These are phyloP conservation scores for Wickerhamiella slavikovae DNA, from an alignment of 805 yeast species.

Conservation along the genomic window DNA sequence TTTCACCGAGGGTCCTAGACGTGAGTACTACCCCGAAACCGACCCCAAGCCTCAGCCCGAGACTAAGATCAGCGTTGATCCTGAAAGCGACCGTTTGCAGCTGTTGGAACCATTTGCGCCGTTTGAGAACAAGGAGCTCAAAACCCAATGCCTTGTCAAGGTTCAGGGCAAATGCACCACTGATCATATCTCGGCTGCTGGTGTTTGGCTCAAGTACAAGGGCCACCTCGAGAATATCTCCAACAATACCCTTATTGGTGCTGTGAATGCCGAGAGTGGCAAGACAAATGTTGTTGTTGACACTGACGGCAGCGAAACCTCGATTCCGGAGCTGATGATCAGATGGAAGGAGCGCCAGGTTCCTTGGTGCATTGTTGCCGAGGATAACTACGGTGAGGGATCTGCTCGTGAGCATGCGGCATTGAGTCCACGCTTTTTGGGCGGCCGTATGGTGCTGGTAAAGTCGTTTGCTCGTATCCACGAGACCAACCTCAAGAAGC, in stretches of 20 bases:
- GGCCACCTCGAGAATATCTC: slow-evolving; percentile 94
- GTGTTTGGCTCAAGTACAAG: slow-evolving; percentile 95
- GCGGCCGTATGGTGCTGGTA: slow-evolving; percentile 72
- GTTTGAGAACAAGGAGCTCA: slow-evolving; percentile 73
- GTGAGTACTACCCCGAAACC: slow-evolving; percentile 48
- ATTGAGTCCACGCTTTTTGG: slow-evolving; percentile 80
- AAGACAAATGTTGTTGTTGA: slow-evolving; percentile 85
- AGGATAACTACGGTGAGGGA: slow-evolving; percentile 97
- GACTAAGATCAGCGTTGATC: slow-evolving; percentile 49
- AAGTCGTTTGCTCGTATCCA: slow-evolving; percentile 97
- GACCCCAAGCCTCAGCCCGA: slow-evolving; percentile 46
- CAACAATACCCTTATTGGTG: slow-evolving; percentile 88
- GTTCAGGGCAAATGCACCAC: slow-evolving; percentile 98
- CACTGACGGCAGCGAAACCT: slow-evolving; percentile 50
- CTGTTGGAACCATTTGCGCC: slow-evolving; percentile 70
- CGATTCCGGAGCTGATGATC: slow-evolving; percentile 92
- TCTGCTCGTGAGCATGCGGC: slow-evolving; percentile 99
- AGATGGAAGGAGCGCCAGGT: slow-evolving; percentile 73
- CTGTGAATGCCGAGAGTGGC: slow-evolving; percentile 90
- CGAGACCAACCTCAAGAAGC: slow-evolving; percentile 94
- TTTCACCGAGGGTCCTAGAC: slow-evolving; percentile 47
- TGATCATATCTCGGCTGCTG: slow-evolving; percentile 97
- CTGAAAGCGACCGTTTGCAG: slow-evolving; percentile 81
- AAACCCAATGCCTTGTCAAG: slow-evolving; percentile 57
- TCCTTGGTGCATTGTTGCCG: slow-evolving; percentile 93